phyloP scores from a whole-genome alignment of 257 asterid species.

The Striga asiatica region DNA sequence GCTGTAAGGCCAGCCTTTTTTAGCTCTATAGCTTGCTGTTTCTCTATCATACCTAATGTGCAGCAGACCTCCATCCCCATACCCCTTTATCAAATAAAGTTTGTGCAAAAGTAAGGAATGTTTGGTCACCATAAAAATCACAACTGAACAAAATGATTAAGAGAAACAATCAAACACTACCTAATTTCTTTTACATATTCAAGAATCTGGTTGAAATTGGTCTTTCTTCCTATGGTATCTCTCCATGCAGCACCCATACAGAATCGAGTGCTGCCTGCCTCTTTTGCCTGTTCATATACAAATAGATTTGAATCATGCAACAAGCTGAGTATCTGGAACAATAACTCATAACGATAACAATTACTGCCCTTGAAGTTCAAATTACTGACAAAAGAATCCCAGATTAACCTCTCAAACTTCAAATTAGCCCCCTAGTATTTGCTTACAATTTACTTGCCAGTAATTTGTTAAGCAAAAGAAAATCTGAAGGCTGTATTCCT shows the following conservation, averaged over 20 bases:
- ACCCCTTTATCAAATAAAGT: constrained; percentile 44
- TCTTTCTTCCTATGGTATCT: constrained; percentile 91
- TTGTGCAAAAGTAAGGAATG: neutral
- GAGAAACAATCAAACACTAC: constrained; percentile 21
- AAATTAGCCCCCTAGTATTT: too few relatives aligned
- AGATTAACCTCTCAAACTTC: too few relatives aligned
- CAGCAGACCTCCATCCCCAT: constrained; percentile 99
- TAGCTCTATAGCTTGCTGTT: constrained; percentile 87
- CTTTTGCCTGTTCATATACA: constrained; percentile 67
- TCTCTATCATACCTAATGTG: constrained; percentile 95
- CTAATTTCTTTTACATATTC: constrained; percentile 89
- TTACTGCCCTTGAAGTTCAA: neutral
- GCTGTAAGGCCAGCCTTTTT: constrained; percentile 95
- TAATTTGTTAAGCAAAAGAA: too few relatives aligned
- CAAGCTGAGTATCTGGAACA: neutral
- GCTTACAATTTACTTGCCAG: too few relatives aligned
- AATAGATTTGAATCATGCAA: constrained; percentile 3
- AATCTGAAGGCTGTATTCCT: too few relatives aligned
- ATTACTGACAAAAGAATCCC: neutral
- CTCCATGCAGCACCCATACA: constrained; percentile 99
- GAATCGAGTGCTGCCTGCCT: constrained; percentile 96
- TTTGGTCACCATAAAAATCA: neutral
- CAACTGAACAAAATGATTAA: neutral
- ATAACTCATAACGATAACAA: neutral
- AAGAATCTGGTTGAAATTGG: constrained; percentile 82